These are phyloP conservation scores for Penicillium chermesinum DNA, from an alignment of 495 filamentous ascomycete species.

Conservation along the genomic window DNA sequence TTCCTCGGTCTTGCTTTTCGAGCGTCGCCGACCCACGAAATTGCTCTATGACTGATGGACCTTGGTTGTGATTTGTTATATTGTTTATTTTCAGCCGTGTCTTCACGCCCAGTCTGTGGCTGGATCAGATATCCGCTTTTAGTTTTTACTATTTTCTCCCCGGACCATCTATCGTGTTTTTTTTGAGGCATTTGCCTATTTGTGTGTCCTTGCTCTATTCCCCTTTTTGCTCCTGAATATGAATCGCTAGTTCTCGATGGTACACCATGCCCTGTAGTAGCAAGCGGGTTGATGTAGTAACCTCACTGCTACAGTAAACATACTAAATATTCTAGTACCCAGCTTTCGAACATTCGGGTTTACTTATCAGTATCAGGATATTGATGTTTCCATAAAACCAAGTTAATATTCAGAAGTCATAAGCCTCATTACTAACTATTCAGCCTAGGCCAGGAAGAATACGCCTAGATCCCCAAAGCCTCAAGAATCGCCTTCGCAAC, in stretches of 20 bases:
- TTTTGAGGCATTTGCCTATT: conserved; percentile 7
- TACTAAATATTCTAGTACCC: too few species aligned
- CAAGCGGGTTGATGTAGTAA: background rate
- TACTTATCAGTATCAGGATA: too few species aligned
- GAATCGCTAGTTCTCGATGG: conserved; percentile 10
- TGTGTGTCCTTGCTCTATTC: conserved; percentile 25
- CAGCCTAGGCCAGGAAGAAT: background rate
- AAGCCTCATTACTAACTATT: background rate
- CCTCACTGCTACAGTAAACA: background rate
- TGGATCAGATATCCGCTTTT: conserved; percentile 16
- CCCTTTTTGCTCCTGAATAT: conserved; percentile 30
- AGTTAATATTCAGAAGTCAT: background rate
- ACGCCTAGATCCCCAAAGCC: conserved; percentile 28
- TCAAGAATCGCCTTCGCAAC: conserved; percentile 50
- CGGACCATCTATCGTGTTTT: conserved; percentile 1
- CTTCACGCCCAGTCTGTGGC: conserved; percentile 3
- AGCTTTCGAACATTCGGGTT: too few species aligned
- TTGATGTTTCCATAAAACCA: background rate
- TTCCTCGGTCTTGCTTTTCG: conserved; percentile 18
- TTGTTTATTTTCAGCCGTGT: conserved; percentile 1
- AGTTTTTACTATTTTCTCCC: background rate
- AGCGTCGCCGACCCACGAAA: conserved; percentile 10
- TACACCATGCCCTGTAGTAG: too few species aligned
- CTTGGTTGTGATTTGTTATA: conserved; percentile 12
- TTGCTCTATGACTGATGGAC: conserved; percentile 19